Base-by-base conservation (phyloP, 768 basidiomycete genomes). In the Suillus subalutaceus region DNA sequence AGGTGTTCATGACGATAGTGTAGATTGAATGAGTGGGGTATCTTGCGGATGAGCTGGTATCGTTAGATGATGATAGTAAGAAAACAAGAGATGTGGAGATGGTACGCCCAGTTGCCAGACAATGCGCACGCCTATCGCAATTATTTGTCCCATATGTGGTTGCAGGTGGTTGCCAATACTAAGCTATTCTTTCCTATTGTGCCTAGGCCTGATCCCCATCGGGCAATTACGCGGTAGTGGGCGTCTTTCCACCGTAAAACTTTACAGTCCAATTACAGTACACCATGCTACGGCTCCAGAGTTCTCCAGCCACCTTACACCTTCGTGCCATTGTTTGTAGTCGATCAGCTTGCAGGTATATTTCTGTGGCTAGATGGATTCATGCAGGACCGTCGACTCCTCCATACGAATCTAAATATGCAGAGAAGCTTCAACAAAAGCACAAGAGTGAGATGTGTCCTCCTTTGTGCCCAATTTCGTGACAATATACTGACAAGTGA, bases 351-450 rank as follows among this genome's bases (percentile, higher is more conserved):
- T 43, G 44, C 56, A 71, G 41, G 40, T 23, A 12, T 35, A 23
- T 64, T 50, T 57, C 43, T 56, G 46, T 58, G 13, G 30, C 61
- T 18, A 67, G 73, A 65, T 63, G 63, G 61, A 43, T 76, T 30
- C 70, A 73, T 43, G 64, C 69, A 37, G 48, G 61, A 32, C 18
- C 63, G 18, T 59, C 46, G 12, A 23, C 46, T 3, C 2, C 68
- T n/a, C 62, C 57, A 37, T 80, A 82, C 63, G 77, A 80, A 67
- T 72, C 79, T 38, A 90, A 86, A 72, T 95, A 96, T 73, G 84
- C 87, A 16, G 85, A 90, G 66, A 92, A 91, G 73, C 77, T 96
- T 44, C 85, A 82, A 55, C 80, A 83, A 70, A 80, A 70, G 88
- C 92, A 50, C 78, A 85, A 73, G 82, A 88, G 92, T 93, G 80